Base-by-base conservation (phyloP, 352 stramenopile genomes). In the Stephanocyclus meneghinianus region DNA sequence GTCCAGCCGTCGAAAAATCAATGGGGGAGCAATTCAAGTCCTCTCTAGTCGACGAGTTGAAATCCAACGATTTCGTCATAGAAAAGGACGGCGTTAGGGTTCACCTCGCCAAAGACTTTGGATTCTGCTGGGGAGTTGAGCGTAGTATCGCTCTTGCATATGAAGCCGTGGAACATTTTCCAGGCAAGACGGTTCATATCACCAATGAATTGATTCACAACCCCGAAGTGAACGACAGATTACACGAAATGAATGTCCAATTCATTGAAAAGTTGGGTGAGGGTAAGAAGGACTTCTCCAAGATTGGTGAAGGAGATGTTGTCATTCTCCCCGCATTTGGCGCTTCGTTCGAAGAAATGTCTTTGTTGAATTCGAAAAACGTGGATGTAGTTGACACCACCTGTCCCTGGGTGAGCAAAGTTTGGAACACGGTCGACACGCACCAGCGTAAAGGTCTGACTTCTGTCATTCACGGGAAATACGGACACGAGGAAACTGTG, bases 171-270 rank as follows among this genome's bases (percentile, higher is more conserved):
- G 73, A 93, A 35, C 88, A 94, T 76, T 95, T 94, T 76, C 86
- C 89, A 0, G 85, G 87, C 59, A 84, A 85, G 67, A 91, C 76
- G 9, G 59, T 92, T 11, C 90, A 95, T 70, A 95, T 96, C 65
- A 96, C 93, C 10, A 96, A 96, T 73, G 93, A 96, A 83, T 85
- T 95, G 0, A 95, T 96, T 79, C 93, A 95, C 81, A 96, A 96
- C 80, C 93, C 93, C 2, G 89, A 94, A 65, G 93, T 96, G 5
- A 96, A 96, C 83, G 91, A 95, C 67, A 91, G 90, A 40, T 75
- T 96, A 16, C 78, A 88, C 15, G 83, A 91, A 5, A 95, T 94
- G 88, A 87, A 92, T 60, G 89, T 96, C 11, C 79, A 95, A 42
- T 94, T 95, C 55, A 93, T 96, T 72, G 78, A 90, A 74, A 94